phyloP scores from a whole-genome alignment of 352 stramenopile genomes.

The Globisporangium splendens region DNA sequence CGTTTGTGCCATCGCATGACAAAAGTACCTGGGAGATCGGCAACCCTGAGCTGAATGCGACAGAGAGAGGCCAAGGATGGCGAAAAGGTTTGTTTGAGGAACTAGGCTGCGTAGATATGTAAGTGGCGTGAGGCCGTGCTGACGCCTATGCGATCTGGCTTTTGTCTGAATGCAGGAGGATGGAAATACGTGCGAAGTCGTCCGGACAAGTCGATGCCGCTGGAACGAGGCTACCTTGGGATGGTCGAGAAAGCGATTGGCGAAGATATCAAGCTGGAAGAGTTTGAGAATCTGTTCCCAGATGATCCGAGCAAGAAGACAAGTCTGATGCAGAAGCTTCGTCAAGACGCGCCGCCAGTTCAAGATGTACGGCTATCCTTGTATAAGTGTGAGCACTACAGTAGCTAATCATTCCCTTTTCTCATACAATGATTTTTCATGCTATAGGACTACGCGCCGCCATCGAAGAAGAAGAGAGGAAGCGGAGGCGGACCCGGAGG shows the following conservation, averaged over 20 bases:
- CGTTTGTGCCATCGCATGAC: conserved; percentile 81
- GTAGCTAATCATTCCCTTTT: not conserved
- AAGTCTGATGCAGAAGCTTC: conserved; percentile 27
- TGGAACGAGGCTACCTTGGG: conserved; percentile 52
- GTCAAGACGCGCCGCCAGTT: conserved; percentile 25
- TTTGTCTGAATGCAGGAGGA: conserved; percentile 32
- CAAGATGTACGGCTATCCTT: conserved; percentile 35
- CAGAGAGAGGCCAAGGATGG: conserved; percentile 66
- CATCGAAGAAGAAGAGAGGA: conserved; percentile 68
- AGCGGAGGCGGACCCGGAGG: conserved; percentile 19
- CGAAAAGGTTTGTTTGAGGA: conserved; percentile 49
- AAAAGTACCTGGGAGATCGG: conserved; percentile 76
- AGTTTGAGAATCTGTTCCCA: conserved; percentile 77
- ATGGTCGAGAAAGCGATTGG: conserved; percentile 69
- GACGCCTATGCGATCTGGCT: not conserved
- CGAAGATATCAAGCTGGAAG: conserved; percentile 77
- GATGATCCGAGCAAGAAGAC: conserved; percentile 64
- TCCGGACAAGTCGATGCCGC: conserved; percentile 58
- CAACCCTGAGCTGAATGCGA: conserved; percentile 59
- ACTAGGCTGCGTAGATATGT: not conserved
- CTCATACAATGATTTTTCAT: not conserved
- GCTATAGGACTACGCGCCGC: conserved; percentile 46
- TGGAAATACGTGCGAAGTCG: conserved; percentile 74
- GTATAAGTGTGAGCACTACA: not conserved
- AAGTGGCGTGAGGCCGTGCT: not conserved